Conservation (phyloP, 1,139 yeast species). For the Yamadazyma friedrichii region DNA sequence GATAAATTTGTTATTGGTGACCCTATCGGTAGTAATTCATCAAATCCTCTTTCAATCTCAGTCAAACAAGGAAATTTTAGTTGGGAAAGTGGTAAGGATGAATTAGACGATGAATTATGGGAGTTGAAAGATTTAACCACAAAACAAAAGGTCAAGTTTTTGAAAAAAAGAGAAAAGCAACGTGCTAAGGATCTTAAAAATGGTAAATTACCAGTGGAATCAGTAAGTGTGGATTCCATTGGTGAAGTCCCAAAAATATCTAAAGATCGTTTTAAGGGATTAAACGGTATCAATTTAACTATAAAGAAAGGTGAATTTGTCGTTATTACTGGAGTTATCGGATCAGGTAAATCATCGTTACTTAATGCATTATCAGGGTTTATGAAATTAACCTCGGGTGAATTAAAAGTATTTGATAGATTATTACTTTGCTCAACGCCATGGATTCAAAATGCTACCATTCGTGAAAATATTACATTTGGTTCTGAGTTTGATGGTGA, state of each 20-base stretch:
- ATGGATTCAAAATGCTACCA: conserved; percentile 49
- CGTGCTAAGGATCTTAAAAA: conserved; percentile 5
- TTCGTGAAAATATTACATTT: conserved; percentile 40
- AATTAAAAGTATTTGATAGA: conserved; percentile 25
- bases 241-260: conserved; percentile 2
- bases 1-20: conserved; percentile 22
- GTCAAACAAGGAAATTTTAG: conserved; percentile 31
- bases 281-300: conserved; percentile 27
- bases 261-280: conserved; percentile 25
- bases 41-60: conserved; percentile 17
- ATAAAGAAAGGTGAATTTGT: conserved; percentile 32
- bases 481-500: conserved; percentile 32
- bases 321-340: conserved; percentile 41
- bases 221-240: background rate
- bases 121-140: conserved; percentile 18
- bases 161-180: conserved; percentile 18
- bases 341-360: conserved; percentile 40
- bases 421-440: conserved; percentile 35
- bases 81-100: conserved; percentile 37
- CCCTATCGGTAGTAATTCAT: conserved; percentile 3
- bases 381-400: conserved; percentile 31
- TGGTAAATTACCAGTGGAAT: background rate
- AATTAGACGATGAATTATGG: conserved; percentile 27
- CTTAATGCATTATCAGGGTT: conserved; percentile 36
- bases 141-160: conserved; percentile 16